Percentiles rank a stretch among this genome's conserved stretches.
Conservation (phyloP, 1,139 yeast genomes). For the Sugiyamaella japonica region DNA sequence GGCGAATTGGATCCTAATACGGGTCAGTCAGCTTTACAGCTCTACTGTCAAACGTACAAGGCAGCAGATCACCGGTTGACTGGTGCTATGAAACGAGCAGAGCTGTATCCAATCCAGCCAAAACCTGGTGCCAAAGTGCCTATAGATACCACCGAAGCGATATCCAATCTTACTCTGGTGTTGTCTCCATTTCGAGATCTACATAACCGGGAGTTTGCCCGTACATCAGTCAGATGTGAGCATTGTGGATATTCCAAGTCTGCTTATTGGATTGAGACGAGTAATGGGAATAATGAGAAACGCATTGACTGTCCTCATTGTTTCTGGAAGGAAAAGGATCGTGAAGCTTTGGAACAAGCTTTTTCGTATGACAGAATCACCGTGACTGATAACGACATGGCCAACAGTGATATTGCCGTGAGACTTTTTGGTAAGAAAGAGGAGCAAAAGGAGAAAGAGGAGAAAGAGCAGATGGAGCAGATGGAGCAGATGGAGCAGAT, state of each 20-base stretch:
- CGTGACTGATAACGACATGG: background rate
- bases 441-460: background rate
- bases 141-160: background rate
- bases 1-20: slow-evolving; percentile 30
- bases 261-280: slow-evolving; percentile 12
- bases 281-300: slow-evolving; percentile 4
- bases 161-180: background rate
- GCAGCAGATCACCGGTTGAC: slow-evolving; percentile 24
- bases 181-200: slow-evolving; percentile 7
- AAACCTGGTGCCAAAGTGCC: background rate
- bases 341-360: slow-evolving; percentile 19
- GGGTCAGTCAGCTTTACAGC: slow-evolving; percentile 36
- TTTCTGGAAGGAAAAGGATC: slow-evolving; percentile 23
- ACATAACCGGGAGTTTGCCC: background rate
- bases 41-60: slow-evolving; percentile 36
- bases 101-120: background rate
- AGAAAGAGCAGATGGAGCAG: too few species aligned
- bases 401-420: background rate
- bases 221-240: background rate
- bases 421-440: background rate
- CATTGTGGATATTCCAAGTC: slow-evolving; percentile 9
- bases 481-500: too few species aligned
- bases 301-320: slow-evolving; percentile 20
- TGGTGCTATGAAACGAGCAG: slow-evolving; percentile 33
- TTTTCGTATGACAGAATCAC: slow-evolving; percentile 14